phyloP scores from a whole-genome alignment of 2,329 filamentous ascomycete species.

The Paraphaeosphaeria sporulosa region DNA sequence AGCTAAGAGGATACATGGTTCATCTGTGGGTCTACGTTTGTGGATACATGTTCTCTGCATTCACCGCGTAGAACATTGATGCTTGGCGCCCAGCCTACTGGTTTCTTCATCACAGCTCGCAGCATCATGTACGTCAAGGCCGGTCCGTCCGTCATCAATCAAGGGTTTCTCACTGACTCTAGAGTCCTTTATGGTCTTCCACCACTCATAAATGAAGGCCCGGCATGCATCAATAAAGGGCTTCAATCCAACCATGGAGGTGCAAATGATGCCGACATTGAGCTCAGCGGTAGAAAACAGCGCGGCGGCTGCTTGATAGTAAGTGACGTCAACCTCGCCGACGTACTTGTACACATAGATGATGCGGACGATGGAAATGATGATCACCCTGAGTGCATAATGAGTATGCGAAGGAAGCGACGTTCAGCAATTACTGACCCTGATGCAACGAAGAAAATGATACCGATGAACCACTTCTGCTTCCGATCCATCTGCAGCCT shows the following conservation, averaged over 20 bases:
- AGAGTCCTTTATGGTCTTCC: background rate
- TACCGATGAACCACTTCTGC: conserved; percentile 39
- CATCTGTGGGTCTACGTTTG: no score
- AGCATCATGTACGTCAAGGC: background rate
- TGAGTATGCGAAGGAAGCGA: background rate
- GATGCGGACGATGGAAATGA: conserved; percentile 30
- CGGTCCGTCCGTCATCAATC: background rate
- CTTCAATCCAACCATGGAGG: conserved; percentile 24
- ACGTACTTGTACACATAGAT: conserved; percentile 28
- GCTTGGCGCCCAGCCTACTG: background rate
- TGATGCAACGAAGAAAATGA: conserved; percentile 40
- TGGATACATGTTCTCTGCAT: background rate
- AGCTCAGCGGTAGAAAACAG: conserved; percentile 29
- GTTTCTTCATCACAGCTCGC: background rate
- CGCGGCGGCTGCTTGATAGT: conserved; percentile 27
- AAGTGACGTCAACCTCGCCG: conserved; percentile 27
- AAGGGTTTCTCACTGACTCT: background rate
- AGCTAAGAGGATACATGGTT: no score
- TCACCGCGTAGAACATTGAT: background rate
- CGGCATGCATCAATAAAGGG: conserved; percentile 22
- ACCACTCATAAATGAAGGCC: background rate
- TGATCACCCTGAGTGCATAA: conserved; percentile 18
- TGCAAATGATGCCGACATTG: conserved; percentile 30
- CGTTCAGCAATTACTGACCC: conserved; percentile 15
- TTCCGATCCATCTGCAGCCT: conserved; percentile 30